These are phyloP conservation scores for Zygosaccharomyces gambellarensis DNA, from an alignment of 805 yeast genomes.

Conservation along the genomic window DNA sequence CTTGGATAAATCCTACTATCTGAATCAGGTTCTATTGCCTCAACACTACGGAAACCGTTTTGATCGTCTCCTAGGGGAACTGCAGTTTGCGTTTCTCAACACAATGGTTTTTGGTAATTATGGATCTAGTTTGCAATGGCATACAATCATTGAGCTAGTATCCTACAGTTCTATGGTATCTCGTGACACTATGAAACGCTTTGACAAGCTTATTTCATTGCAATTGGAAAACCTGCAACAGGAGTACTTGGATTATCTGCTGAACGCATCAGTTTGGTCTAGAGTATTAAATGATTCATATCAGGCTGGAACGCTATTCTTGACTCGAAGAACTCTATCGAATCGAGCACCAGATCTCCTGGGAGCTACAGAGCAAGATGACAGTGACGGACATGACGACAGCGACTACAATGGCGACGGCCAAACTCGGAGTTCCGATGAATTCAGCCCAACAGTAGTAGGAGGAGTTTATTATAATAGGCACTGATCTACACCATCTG, in stretches of 20 bases:
- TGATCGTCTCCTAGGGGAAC: slow-evolving; percentile 45
- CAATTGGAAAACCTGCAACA: slow-evolving; percentile 24
- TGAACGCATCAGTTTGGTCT: slow-evolving; percentile 24
- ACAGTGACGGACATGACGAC: background rate
- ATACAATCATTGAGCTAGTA: slow-evolving; percentile 42
- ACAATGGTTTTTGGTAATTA: slow-evolving; percentile 55
- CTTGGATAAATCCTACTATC: slow-evolving; percentile 59
- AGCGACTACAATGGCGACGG: background rate
- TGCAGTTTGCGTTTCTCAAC: slow-evolving; percentile 48
- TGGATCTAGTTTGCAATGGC: slow-evolving; percentile 64
- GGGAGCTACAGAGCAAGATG: slow-evolving; percentile 2
- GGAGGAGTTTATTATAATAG: slow-evolving; percentile 17
- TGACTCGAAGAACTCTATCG: slow-evolving; percentile 4
- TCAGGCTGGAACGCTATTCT: slow-evolving; percentile 8
- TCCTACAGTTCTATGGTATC: slow-evolving; percentile 16
- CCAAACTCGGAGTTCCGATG: slow-evolving; percentile 11
- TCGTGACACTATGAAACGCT: background rate
- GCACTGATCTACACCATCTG: background rate
- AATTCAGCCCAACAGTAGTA: slow-evolving; percentile 18
- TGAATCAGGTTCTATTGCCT: slow-evolving; percentile 35
- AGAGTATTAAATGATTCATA: slow-evolving; percentile 14
- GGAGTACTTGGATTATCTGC: slow-evolving; percentile 22
- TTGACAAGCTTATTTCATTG: slow-evolving; percentile 20
- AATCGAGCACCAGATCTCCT: slow-evolving; percentile 4
- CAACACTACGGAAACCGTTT: slow-evolving; percentile 26